Base-by-base conservation (phyloP, 192 early-diverging fungal genomes). In the Oehlia diaphana region DNA sequence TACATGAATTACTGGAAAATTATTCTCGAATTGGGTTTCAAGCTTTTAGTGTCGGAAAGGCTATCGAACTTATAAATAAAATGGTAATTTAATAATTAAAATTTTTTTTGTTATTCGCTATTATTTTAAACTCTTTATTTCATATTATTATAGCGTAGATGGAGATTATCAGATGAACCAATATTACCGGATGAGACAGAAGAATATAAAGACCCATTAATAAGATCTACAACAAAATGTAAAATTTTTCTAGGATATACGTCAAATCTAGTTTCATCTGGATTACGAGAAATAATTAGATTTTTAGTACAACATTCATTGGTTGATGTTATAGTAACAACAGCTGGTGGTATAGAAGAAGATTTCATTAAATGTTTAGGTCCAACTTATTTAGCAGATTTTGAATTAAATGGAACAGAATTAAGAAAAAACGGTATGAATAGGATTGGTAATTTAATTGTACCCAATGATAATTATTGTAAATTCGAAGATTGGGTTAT, bases 381-480 rank as follows among this genome's bases (percentile, higher is more conserved):
- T 8, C 89, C 90, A 0, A 99, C 98, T 0, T 96, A 95, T 80
- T 63, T 98, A 53, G 96, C 95, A 21, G 85, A 89, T 19, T 99
- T 98, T 80, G 28, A 78, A 2, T 83, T 97, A 37, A 81, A 92
- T 19, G 98, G 98, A 3, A 85, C 87, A 7, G 90, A 91, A 16
- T 84, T 99, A 78, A 91, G 98, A 61, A 90, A 90, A 79, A 91
- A 95, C 80, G 98, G 97, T 0, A 83, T 99, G 53, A 99, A 99
- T 84, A 91, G 98, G 31, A 98, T 97, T 65, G 98, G 98, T 42
- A 99, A 99, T 84, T 87, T 99, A 74, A 83, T 98, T 73, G 96
- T 99, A 10, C 98, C 98, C 2, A 99, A 99, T 85, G 94, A 98
- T 81, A 99, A 99, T 84, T 99, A 99, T 83, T 98, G 97, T 90